Base-by-base conservation (phyloP, 2,329 filamentous ascomycete genomes). In the Colletotrichum camelliae region DNA sequence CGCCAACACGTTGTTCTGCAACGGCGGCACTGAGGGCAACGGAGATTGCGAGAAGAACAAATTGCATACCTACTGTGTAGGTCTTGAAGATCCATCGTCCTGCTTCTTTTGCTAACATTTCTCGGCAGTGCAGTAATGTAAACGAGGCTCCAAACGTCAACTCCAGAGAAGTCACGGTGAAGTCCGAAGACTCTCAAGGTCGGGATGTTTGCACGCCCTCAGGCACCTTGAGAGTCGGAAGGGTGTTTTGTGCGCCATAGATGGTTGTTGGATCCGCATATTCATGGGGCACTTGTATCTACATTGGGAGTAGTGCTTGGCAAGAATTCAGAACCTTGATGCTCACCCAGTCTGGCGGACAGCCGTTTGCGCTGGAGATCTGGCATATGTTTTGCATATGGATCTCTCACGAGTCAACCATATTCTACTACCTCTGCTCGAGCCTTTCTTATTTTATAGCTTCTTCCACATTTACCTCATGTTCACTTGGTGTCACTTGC, bases 381-480 rank as follows among this genome's bases (percentile, higher is more conserved):
- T 24, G 24, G 24, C 24, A 24, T 24, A 2, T 24, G 24, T 24
- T 24, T 24, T 24, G 24, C 24, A 24, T 24, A 24, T 24, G 24
- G 24, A 24, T 24, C 24, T 24, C 24, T 24, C 24, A 24, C 3
- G 3, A 24, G 24, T 24, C 24, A 24, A 24, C 24, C 24, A 24
- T 24, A 24, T 24, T 24, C 24, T 24, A 24, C 24, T 24, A 27
- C 24, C 24, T 27, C 24, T 37, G 2, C 35, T 37, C 0, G 3
- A 48, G 39, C 5, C 0, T 6, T 12, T 48, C 3, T 6, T 48
- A 48, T 12, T 4, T 18, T 48, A 48, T 9, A 52, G 4, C 43
- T 52, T 24, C 10, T 52, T 21, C 1, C 4, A 24, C 4, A 52
- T 52, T 1, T 12, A 2, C 12, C 0, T 13, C 2, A 2, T 7